Evolutionary conservation across 2,329 filamentous ascomycete genomes (phyloP), one percentile per base, ranked within the genome.

Genomic region (Xylariaceae sp.): DNA sequence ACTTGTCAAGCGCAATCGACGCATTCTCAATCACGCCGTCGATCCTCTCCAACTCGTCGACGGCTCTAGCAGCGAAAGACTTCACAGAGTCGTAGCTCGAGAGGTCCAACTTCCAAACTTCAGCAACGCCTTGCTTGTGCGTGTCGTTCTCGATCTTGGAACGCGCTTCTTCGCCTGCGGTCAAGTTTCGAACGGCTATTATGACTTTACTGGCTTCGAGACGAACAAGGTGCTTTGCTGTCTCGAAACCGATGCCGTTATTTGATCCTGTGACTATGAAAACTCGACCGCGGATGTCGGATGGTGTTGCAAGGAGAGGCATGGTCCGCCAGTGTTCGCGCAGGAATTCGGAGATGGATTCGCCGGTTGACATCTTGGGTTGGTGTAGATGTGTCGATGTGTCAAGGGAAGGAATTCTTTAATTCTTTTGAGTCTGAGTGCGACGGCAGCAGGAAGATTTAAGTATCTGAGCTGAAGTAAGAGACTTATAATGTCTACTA

Each of bases 21-120:
- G 51, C 51, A 41, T 50, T 74, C 36, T 66, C 55, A 32, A 73
- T 60, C 12, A 63, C 62, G 22, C 62, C 63, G 53, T 74, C 69
- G 6, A 73, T 45, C 15, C 66, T 62, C 0, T 60, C 47, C 15
- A 73, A 57, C 6, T 62, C 52, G 4, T 61, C 51, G 10, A 64
- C 52, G 0, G 62, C 58, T 6, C 64, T 63, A 7, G 38, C 48
- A 31, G 60, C 67, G 46, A 75, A 73, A 3, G 58, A 58, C 42
- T 60, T 57, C 38, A 73, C 60, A 1, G 67, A 71, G 1, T 62
- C 61, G 47, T 69, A 72, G 6, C 57, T 64, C 1, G 45, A 47
- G 44, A 73, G 65, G 53, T 74, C 70, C 3, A 75, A 54, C 17
- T 59, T 31, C 70, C 71, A 75, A 11, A 75, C 70, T 41, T 69